Evolutionary conservation across 2,329 filamentous ascomycete genomes (phyloP).

Genomic region (Teratosphaeria destructans): DNA sequence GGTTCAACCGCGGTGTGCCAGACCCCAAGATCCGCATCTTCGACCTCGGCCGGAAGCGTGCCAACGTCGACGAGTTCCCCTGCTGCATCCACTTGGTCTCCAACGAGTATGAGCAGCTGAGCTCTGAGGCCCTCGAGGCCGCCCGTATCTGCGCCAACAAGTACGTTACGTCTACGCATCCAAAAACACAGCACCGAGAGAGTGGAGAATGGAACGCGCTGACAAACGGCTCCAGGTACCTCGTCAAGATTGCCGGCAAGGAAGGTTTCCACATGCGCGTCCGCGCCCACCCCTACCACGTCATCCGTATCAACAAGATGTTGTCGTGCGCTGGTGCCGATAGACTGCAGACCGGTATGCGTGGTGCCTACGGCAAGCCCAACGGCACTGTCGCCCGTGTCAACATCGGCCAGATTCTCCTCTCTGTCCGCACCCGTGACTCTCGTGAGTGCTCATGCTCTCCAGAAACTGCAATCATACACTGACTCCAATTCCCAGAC

Average conservation of each 20-base stretch:
- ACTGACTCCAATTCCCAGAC: slow-evolving; percentile 40
- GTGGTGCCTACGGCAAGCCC: slow-evolving; percentile 99
- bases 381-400: slow-evolving; percentile 98
- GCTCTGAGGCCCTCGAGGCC: slow-evolving; percentile 97
- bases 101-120: slow-evolving; percentile 99
- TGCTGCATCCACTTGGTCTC: slow-evolving; percentile 98
- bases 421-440: slow-evolving; percentile 96
- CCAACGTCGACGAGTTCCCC: slow-evolving; percentile 98
- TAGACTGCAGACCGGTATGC: slow-evolving; percentile 99
- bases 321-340: slow-evolving; percentile 99
- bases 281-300: slow-evolving; percentile 97
- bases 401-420: slow-evolving; percentile 99
- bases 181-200: neutral
- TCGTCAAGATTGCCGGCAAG: slow-evolving; percentile 59
- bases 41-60: slow-evolving; percentile 62
- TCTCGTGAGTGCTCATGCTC: slow-evolving; percentile 49
- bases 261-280: slow-evolving; percentile 62
- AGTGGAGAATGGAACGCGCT: slow-evolving; percentile 4
- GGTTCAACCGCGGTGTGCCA: slow-evolving; percentile 91
- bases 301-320: slow-evolving; percentile 99
- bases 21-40: slow-evolving; percentile 79
- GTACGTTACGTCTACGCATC: slow-evolving; percentile 46
- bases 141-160: slow-evolving; percentile 99
- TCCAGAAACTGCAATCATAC: neutral
- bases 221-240: slow-evolving; percentile 39